Evolutionary conservation across 2,329 filamentous ascomycete species (phyloP).

Genomic region (Nectriaceae sp.): DNA sequence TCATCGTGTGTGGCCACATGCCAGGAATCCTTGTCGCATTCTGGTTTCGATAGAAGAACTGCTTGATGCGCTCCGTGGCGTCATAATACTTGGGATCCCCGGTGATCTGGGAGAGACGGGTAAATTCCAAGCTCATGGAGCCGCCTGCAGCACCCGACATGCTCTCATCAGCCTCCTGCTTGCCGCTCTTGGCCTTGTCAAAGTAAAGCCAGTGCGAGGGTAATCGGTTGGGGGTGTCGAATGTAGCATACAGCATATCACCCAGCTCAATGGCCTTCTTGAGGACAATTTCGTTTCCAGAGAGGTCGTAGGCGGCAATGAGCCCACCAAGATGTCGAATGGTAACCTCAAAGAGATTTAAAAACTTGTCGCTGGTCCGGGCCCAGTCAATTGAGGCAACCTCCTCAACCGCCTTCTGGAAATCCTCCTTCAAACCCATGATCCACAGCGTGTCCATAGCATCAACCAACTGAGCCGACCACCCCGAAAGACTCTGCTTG

Average conservation of each 20-base stretch:
- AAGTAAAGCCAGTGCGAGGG: slow-evolving; percentile 51
- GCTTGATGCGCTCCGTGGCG: slow-evolving; percentile 72
- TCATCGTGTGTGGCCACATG: slow-evolving; percentile 69
- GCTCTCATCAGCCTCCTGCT: slow-evolving; percentile 35
- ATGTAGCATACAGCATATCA: slow-evolving; percentile 54
- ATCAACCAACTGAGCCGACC: slow-evolving; percentile 62
- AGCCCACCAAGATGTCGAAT: slow-evolving; percentile 57
- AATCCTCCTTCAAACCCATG: slow-evolving; percentile 59
- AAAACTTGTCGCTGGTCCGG: slow-evolving; percentile 44
- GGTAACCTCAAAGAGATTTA: slow-evolving; percentile 66
- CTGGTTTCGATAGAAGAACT: slow-evolving; percentile 66
- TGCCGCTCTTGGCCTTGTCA: slow-evolving; percentile 39
- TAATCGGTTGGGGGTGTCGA: slow-evolving; percentile 57
- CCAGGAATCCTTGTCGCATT: slow-evolving; percentile 68
- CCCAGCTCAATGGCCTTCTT: slow-evolving; percentile 54
- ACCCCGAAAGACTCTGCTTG: slow-evolving; percentile 53
- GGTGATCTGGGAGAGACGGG: slow-evolving; percentile 72
- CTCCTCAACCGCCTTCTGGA: slow-evolving; percentile 49
- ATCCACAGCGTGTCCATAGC: slow-evolving; percentile 61
- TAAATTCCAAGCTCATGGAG: slow-evolving; percentile 74
- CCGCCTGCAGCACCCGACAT: slow-evolving; percentile 54
- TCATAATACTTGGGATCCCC: slow-evolving; percentile 74
- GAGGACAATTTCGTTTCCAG: slow-evolving; percentile 46
- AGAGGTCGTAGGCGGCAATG: slow-evolving; percentile 54
- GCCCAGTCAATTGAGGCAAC: slow-evolving; percentile 58